Base-by-base conservation (phyloP, 495 filamentous ascomycete genomes). In the Aspergillus wentii region DNA sequence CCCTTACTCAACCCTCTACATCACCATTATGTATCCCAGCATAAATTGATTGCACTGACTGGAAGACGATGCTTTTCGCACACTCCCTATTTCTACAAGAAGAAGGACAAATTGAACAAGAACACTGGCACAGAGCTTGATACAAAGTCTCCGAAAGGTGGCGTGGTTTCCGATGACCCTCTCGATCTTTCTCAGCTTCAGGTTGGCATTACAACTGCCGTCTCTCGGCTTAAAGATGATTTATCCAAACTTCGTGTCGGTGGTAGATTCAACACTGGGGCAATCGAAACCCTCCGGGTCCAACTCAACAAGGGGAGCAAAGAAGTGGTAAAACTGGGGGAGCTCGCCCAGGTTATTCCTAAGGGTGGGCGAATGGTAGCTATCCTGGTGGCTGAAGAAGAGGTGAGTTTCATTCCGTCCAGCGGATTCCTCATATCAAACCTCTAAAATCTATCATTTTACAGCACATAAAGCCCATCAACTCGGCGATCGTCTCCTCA, bases 281-380 rank as follows among this genome's bases (percentile, higher is more conserved):
- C 69, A 1, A 59, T 94, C 22, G 84, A 88, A 51, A 60, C 61
- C 8, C 46, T 94, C 37, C 72, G 75, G 11, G 81, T 91, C 30
- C 63, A 72, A 30, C 54, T 81, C 3, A 62, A 72, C 57, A 75
- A 75, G 49, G 66, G 66, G n/a, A 59, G 44, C 23, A 74, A 71
- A 15, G 61, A 69, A 25, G 72, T 66, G 2, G 46, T 62, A 32
- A 64, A 50, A 30, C 61, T 94, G 18, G 73, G 77, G 8, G 85
- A 91, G 50, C 51, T 94, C 28, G 86, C 86, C 18, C 82, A 87
- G 46, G 74, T 94, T 9, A 65, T 90, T 22, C 82, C 83, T 11
- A 82, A 81, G 44, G 80, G 76, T 23, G 80, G 84, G 6, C 69
- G 87, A 41, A 71, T 72, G 29, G 66, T 89, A 32, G 72, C 75